A percentile compares a stretch with the other conserved stretches of the same genome.
Evolutionary conservation across 2,329 filamentous ascomycete genomes (phyloP).

Genomic region (Penicillium glabrum): DNA sequence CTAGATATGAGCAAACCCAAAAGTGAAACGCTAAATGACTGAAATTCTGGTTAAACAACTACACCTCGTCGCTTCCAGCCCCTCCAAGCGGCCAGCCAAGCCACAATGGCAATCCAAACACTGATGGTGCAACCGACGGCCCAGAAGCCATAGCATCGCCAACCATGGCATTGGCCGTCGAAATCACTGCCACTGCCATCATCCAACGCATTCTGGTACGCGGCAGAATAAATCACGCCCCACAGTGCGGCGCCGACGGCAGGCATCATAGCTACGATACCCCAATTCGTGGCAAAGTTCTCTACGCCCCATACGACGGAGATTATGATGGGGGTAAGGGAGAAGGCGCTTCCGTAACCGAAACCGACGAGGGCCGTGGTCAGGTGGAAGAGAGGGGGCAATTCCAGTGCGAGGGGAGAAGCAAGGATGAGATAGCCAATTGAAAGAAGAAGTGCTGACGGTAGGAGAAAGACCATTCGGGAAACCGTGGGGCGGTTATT

Average conservation of each 20-base stretch:
- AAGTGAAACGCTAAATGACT: not conserved
- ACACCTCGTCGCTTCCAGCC: slow-evolving; percentile 79
- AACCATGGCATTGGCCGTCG: slow-evolving; percentile 73
- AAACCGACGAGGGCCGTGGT: slow-evolving; percentile 82
- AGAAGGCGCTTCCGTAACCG: slow-evolving; percentile 91
- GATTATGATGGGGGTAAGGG: slow-evolving; percentile 84
- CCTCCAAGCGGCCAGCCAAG: slow-evolving; percentile 80
- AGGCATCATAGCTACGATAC: slow-evolving; percentile 88
- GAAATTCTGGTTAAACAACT: slow-evolving; percentile 51
- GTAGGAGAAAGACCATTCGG: slow-evolving; percentile 75
- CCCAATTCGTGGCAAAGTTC: slow-evolving; percentile 98
- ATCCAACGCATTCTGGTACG: slow-evolving; percentile 43
- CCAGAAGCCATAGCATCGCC: slow-evolving; percentile 85
- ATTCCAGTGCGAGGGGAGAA: slow-evolving; percentile 73
- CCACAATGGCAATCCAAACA: slow-evolving; percentile 71
- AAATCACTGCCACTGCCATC: slow-evolving; percentile 29
- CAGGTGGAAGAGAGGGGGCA: slow-evolving; percentile 79
- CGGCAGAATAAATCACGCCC: slow-evolving; percentile 77
- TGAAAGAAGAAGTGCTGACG: slow-evolving; percentile 72
- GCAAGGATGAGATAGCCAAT: slow-evolving; percentile 76
- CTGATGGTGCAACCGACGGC: slow-evolving; percentile 69
- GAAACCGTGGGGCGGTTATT: slow-evolving; percentile 61
- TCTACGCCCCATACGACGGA: slow-evolving; percentile 98
- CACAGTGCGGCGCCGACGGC: slow-evolving; percentile 85
- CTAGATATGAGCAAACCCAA: not conserved